Evolutionary conservation across 2,329 filamentous ascomycete genomes (phyloP), one percentile per base, ranked within the genome.

Genomic region (Hymenoscyphus scutula): DNA sequence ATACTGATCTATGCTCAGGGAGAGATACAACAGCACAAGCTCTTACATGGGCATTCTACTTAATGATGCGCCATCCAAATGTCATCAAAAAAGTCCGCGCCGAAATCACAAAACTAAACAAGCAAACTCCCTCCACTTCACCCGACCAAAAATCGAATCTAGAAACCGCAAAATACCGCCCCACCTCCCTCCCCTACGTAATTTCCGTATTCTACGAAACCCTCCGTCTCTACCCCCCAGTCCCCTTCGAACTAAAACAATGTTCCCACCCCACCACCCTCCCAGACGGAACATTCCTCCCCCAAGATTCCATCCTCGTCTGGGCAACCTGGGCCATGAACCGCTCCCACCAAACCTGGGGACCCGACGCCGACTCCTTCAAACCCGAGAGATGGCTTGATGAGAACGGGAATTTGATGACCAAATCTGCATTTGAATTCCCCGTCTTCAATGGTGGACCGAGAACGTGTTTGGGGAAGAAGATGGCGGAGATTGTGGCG

Each of bases 241-340:
- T 89, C 30, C 86, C 86, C 1, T 85, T 89, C 64, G 86, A 89
- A 70, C 82, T 89, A 67, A 86, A 86, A 71, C 84, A 89, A 73
- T 80, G 80, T 64, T 78, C 80, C 27, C 71, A 77, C 59, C 72
- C 78, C 19, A 81, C 80, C 2, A 82, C 79, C 0, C 77, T 89
- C 1, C 85, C 85, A 0, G 85, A 88, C 68, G 84, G 84, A 3
- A 88, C 85, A 0, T 80, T 78, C 55, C 77, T 89, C 3, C 84
- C 84, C 0, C 71, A 74, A 30, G 72, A 76, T 13, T 78, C 84
- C 0, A 78, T 89, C 27, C 76, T 89, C 2, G 75, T 88, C 2
- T 89, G 85, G 85, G 87, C 83, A 65, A 77, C 84, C 2, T 89
- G 85, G 83, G 83, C 86, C 0, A 84, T 88, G 79, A 85, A 86